Evolutionary conservation across 202 grass and related monocot species (phyloP).

Genomic region (Sporobolus alterniflorus): DNA sequence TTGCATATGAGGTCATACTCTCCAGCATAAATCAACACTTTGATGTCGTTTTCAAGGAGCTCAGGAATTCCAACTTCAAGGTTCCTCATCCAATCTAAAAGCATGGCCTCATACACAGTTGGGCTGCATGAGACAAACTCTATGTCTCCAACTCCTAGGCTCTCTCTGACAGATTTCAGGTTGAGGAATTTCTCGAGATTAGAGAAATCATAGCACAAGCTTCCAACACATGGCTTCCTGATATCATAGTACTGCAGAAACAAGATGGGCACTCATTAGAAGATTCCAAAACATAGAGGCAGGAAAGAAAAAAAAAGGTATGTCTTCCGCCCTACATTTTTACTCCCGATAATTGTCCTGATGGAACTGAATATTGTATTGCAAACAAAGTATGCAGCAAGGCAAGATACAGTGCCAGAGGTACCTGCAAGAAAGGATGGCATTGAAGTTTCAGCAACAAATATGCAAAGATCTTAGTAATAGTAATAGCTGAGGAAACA

Average conservation of each 20-base stretch:
- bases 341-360: constrained; percentile 62
- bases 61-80: constrained; percentile 90
- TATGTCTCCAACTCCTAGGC: constrained; percentile 80
- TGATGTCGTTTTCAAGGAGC: constrained; percentile 73
- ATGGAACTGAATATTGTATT: constrained; percentile 88
- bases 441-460: constrained; percentile 1
- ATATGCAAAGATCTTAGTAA: constrained; percentile 8
- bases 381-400: constrained; percentile 84
- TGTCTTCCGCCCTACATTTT: constrained; percentile 62
- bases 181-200: constrained; percentile 88
- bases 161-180: constrained; percentile 64
- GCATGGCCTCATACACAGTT: constrained; percentile 73
- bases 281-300: background rate
- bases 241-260: constrained; percentile 80
- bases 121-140: constrained; percentile 88
- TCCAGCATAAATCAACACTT: constrained; percentile 82
- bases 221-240: constrained; percentile 79
- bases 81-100: constrained; percentile 90
- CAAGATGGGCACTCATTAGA: constrained; percentile 5
- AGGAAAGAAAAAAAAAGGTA: background rate
- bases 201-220: constrained; percentile 86
- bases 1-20: constrained; percentile 96
- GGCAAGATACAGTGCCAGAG: constrained; percentile 75
- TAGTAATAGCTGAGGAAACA: constrained; percentile 16
- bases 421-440: constrained; percentile 64